These are phyloP conservation scores for Ophiostoma fasciatum DNA, from an alignment of 2,329 filamentous ascomycete genomes.

Conservation along the genomic window DNA sequence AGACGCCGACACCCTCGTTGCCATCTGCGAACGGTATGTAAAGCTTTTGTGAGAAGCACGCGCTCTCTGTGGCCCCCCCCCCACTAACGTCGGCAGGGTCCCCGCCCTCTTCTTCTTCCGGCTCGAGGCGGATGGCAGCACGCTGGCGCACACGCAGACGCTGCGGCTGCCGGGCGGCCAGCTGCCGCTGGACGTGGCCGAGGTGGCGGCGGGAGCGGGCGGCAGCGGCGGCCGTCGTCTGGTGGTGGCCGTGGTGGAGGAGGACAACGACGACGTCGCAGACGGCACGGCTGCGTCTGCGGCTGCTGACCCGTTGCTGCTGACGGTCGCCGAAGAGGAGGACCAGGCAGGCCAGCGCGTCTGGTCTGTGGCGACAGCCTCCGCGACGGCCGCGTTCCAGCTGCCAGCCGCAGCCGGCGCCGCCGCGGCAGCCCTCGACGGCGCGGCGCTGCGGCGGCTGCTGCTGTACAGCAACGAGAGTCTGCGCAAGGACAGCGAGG, in stretches of 20 bases:
- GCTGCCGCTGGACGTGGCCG: slow-evolving; percentile 36
- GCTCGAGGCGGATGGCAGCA: slow-evolving; percentile 30
- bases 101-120: slow-evolving; percentile 52
- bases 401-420: slow-evolving; percentile 1
- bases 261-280: background rate
- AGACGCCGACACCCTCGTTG: slow-evolving; percentile 19
- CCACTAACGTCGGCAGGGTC: slow-evolving; percentile 21
- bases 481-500: slow-evolving; percentile 29
- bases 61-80: background rate
- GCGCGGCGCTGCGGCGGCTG: slow-evolving; percentile 23
- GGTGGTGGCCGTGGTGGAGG: slow-evolving; percentile 1
- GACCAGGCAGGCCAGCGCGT: background rate
- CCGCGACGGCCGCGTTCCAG: slow-evolving; percentile 7
- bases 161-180: slow-evolving; percentile 37
- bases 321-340: slow-evolving; percentile 10
- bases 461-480: slow-evolving; percentile 32
- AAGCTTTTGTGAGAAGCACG: slow-evolving; percentile 2
- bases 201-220: background rate
- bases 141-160: slow-evolving; percentile 32
- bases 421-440: slow-evolving; percentile 14
- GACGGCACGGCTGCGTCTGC: background rate
- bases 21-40: slow-evolving; percentile 30
- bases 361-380: too few relatives aligned
- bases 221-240: background rate
- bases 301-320: slow-evolving; percentile 7